Evolutionary conservation across 2,329 filamentous ascomycete genomes (phyloP).

Genomic region (Aspergillus sp.): DNA sequence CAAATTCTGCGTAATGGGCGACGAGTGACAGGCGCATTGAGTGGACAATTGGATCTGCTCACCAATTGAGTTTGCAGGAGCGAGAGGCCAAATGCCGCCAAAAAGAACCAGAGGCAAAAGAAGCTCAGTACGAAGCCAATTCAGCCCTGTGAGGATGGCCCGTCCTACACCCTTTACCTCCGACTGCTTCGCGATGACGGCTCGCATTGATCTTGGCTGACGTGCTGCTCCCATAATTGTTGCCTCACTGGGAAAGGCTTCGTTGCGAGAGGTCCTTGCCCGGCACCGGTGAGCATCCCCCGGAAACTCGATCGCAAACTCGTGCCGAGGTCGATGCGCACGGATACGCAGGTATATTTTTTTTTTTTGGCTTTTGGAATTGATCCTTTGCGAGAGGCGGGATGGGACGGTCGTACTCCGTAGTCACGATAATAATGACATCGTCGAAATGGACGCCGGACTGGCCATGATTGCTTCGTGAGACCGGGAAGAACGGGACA

Average conservation of each 20-base stretch:
- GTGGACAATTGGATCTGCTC: neutral
- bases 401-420: neutral
- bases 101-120: neutral
- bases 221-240: constrained; percentile 16
- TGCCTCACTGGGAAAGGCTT: constrained; percentile 13
- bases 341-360: constrained; percentile 1
- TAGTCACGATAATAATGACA: neutral
- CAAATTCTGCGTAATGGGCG: neutral
- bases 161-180: constrained; percentile 3
- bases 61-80: neutral
- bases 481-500: neutral
- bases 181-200: neutral
- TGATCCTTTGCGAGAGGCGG: neutral
- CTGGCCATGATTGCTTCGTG: neutral
- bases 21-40: neutral
- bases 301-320: constrained; percentile 26
- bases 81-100: neutral
- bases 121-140: neutral
- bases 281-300: constrained; percentile 31
- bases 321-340: constrained; percentile 6
- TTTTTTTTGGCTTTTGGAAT: neutral
- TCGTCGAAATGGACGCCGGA: neutral
- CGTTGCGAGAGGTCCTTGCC: constrained; percentile 11
- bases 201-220: constrained; percentile 27
- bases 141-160: constrained; percentile 3